These are phyloP conservation scores for Chlamydomonas incerta DNA, from an alignment of 139 green algal genomes.

Conservation along the genomic window DNA sequence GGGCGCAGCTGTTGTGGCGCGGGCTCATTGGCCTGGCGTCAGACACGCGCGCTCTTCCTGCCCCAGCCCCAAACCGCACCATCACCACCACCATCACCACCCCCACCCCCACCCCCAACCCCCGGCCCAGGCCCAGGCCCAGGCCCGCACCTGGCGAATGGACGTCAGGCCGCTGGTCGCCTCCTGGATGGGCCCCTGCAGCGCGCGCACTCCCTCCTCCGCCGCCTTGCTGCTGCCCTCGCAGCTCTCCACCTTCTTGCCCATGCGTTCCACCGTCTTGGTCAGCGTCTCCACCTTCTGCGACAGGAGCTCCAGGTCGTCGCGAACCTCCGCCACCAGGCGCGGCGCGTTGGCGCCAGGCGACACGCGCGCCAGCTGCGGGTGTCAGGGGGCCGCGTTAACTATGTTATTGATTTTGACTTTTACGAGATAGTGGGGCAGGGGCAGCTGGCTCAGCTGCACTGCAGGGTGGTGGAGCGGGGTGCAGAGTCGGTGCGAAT, in stretches of 20 bases:
- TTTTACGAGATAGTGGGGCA: too few species aligned
- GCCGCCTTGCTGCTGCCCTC: slow-evolving; percentile 5
- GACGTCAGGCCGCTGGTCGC: not conserved
- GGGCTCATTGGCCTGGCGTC: too few species aligned
- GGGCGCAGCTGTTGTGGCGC: too few species aligned
- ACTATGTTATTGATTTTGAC: too few species aligned
- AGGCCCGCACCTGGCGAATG: slow-evolving; percentile 1
- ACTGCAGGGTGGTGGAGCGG: too few species aligned
- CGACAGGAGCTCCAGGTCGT: not conserved
- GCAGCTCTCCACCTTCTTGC: not conserved
- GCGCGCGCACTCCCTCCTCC: slow-evolving; percentile 5
- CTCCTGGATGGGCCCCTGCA: slow-evolving; percentile 20
- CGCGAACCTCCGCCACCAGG: not conserved
- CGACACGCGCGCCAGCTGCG: slow-evolving; percentile 13
- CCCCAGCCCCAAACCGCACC: too few species aligned
- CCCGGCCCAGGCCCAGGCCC: not conserved
- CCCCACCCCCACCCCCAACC: too few species aligned
- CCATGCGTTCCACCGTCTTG: not conserved
- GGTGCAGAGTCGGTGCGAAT: not conserved
- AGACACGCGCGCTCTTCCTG: too few species aligned
- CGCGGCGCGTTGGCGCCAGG: not conserved
- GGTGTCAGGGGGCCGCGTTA: not conserved
- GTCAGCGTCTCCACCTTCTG: slow-evolving; percentile 12
- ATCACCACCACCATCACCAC: too few species aligned
- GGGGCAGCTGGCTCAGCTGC: too few species aligned